Evolutionary conservation across 2,329 filamentous ascomycete genomes (phyloP).

Genomic region (Xylariaceae sp.): DNA sequence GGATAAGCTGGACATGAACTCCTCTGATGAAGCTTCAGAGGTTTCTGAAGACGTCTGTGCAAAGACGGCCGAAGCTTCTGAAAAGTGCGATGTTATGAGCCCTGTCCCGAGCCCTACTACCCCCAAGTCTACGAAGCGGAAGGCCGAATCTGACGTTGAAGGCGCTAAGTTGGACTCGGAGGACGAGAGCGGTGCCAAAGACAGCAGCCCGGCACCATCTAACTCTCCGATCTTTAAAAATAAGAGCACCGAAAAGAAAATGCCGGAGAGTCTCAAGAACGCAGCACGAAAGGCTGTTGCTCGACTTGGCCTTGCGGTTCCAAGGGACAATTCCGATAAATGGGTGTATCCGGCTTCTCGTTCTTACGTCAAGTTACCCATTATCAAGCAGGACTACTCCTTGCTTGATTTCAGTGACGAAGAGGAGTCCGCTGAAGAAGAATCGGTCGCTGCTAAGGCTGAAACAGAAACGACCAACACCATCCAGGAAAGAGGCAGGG

Average conservation of each 20-base stretch:
- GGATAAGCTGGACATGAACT: not conserved
- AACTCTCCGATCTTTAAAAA: constrained; percentile 22
- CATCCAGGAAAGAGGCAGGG: not conserved
- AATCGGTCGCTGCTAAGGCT: not conserved
- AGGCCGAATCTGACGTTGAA: constrained; percentile 29
- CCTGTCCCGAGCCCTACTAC: constrained; percentile 27
- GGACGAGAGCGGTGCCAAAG: constrained; percentile 39
- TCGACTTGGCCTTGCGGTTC: constrained; percentile 18
- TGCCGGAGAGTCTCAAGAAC: constrained; percentile 28
- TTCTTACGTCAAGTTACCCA: too few species aligned
- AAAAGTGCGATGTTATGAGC: constrained; percentile 21
- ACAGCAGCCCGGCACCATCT: constrained; percentile 38
- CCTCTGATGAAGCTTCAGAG: not conserved
- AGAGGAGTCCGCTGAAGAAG: not conserved
- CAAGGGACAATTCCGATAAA: too few species aligned
- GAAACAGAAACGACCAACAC: not conserved
- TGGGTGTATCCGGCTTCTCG: too few species aligned
- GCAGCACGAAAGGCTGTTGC: constrained; percentile 34
- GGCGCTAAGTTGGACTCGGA: constrained; percentile 48
- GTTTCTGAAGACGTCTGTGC: not conserved
- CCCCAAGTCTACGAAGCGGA: constrained; percentile 28
- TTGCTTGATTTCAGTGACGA: constrained; percentile 24
- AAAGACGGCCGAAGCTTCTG: constrained; percentile 10
- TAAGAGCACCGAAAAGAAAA: constrained; percentile 21
- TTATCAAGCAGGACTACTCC: constrained; percentile 13